Base-by-base conservation (phyloP, 2,329 filamentous ascomycete genomes). In the Pezicula rhizophila region DNA sequence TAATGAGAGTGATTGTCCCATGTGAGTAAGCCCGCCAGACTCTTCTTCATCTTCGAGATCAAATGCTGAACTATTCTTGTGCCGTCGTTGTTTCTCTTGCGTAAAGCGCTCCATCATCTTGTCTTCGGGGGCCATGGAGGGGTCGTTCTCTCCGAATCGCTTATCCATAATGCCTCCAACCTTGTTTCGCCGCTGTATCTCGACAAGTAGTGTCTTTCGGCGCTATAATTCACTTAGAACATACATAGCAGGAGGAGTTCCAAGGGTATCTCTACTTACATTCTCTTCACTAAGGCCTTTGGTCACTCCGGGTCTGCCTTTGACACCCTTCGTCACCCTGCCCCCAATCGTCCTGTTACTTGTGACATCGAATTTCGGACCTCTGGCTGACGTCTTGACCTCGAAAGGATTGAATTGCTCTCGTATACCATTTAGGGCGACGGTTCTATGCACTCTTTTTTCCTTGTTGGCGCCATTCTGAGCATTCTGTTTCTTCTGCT, bases 371-470 rank as follows among this genome's bases (percentile, higher is more conserved):
- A 95, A 95, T 62, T 97, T 97, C 49, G 83, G 83, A 0, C 84
- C 87, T 51, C 85, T 79, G 1, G 84, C 76, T 37, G 85, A 82
- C 50, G 87, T 82, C 69, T 95, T 95, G 66, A 96, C 80, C 64
- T 99, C 93, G 69, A 99, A 99, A 0, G 93, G 93, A 66, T 99
- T 99, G 79, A 97, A 97, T 58, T 91, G 86, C 63, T 97, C 91
- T 64, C 93, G 86, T 65, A 99, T 96, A 49, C 80, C 82, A 59
- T 87, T 83, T 54, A 99, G 76, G 14, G 90, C 88, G 48, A 82
- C 84, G 62, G 85, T 80, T 63, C 86, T 82, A 65, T 89, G 82
- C 23, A 89, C 77, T 52, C 88, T 84, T 68, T 89, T 87, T 61
- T 92, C 84, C 58, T 70, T 72, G 54, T 78, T 80, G 54, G 76